Evolutionary conservation across 208 protist genomes (phyloP), one percentile per base, ranked within the genome.

Genomic region (Acanthamoeba quina): DNA sequence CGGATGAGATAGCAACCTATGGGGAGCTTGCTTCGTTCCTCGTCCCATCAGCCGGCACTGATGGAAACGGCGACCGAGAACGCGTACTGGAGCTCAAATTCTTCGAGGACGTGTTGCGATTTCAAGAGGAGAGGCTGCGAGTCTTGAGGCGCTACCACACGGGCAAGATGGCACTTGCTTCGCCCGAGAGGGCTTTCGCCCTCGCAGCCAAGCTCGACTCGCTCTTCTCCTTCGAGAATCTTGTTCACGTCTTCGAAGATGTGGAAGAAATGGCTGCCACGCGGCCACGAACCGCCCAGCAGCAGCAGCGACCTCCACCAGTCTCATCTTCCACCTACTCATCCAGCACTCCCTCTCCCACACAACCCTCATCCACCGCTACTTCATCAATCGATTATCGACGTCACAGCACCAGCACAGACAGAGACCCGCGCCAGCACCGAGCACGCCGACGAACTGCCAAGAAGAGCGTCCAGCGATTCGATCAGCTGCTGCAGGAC

Each of bases 91-190:
- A 29, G 13, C 7, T 68, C n/a, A 68, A 34, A 34, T 68, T 68
- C 62, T 68, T 68, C 62, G 62, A 68, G 62, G 62, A 68, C n/a
- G 21, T 68, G 62, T 34, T 68, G n/a, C 62, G 62, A 68, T 68
- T 68, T 68, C 62, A 68, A 34, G 62, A 68, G 13, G n/a, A 68
- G 62, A 29, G 29, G 62, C 62, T 68, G 62, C 62, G 62, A 9
- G 37, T 68, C 62, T 15, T 68, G 62, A n/a, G 62, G 13, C 62
- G 62, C n/a, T 68, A 68, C n/a, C 62, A 29, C 62, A 34, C 62
- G 62, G 62, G n/a, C 62, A 68, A 64, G 19, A 19, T 9, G 21
- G n/a, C n/a, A 4, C 62, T 68, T 34, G 21, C 62, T 5, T n/a
- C 62, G 29, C 62, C 62, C 62, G 62, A 68, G 3, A 29, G n/a